Conservation (phyloP, 2,329 filamentous ascomycete genomes). For the Arthroderma sp. region DNA sequence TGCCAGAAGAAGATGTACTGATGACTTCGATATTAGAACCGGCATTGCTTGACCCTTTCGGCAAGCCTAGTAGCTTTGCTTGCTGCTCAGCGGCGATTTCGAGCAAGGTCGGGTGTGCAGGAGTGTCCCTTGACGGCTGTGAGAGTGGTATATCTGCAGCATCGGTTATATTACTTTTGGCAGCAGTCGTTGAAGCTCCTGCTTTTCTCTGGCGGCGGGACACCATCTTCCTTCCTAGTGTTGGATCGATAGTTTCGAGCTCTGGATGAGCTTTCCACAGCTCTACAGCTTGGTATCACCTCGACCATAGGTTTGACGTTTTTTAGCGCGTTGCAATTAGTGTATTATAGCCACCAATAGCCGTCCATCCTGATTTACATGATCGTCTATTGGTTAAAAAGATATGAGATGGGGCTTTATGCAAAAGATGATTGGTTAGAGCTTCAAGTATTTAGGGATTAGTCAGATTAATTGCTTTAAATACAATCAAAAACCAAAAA, state of each 20-base stretch:
- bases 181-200: conserved; percentile 1
- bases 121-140: conserved; percentile 12
- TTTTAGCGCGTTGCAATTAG: too few species aligned
- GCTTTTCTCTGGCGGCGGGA: conserved; percentile 1
- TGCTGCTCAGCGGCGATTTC: conserved; percentile 34
- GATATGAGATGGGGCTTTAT: too few species aligned
- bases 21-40: conserved; percentile 18
- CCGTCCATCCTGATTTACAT: too few species aligned
- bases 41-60: background rate
- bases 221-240: background rate
- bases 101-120: conserved; percentile 25
- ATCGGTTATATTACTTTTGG: conserved; percentile 5
- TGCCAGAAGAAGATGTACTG: conserved; percentile 12
- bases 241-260: background rate
- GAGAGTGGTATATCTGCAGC: conserved; percentile 23
- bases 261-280: background rate
- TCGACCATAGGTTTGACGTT: too few species aligned
- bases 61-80: conserved; percentile 16
- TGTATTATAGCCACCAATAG: too few species aligned
- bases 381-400: too few species aligned
- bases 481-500: too few species aligned
- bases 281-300: too few species aligned
- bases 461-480: too few species aligned
- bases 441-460: too few species aligned
- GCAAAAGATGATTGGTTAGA: too few species aligned